Evolutionary conservation across 805 yeast genomes (phyloP), one percentile per base, ranked within the genome.

Genomic region (Diddensiella santjacobensis): DNA sequence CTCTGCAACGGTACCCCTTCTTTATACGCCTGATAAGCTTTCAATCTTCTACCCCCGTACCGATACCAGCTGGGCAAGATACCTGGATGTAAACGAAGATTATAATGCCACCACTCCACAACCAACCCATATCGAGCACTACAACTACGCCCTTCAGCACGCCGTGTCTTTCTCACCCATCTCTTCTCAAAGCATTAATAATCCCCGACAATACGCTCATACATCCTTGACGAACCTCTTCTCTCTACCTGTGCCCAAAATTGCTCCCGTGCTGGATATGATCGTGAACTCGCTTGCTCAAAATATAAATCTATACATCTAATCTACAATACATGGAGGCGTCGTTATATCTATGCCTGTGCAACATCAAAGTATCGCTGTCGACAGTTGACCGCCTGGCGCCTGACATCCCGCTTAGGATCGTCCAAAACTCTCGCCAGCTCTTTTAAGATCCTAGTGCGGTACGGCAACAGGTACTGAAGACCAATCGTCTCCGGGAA

Each of bases 301-400:
- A n/a, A n/a, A n/a, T n/a, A n/a, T n/a, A n/a, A n/a, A n/a, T n/a
- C n/a, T n/a, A n/a, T n/a, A n/a, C n/a, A n/a, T n/a, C n/a, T n/a
- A n/a, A n/a, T n/a, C n/a, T n/a, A n/a, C n/a, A n/a, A n/a, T n/a
- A n/a, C n/a, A n/a, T n/a, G n/a, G n/a, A n/a, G n/a, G n/a, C n/a
- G n/a, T n/a, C n/a, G n/a, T 26, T 8, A 26, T 26, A 3, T 10
- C 18, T 26, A 26, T 40, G 29, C 47, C 13, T 26, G 31, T 8
- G 31, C 31, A 26, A 74, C 55, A 55, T 85, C 95, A 63, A 70
- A 87, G 58, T 79, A 83, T 0, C 74, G 69, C 62, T 91, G 97
- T 60, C 96, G 78, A 47, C 91, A 79, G 56, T 84, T 88, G 45
- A 85, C 81, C 4, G 91, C 84, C 44, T 79, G 73, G 61, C 80